Conservation (phyloP, 2,329 filamentous ascomycete species). For the Monosporascus sp. region DNA sequence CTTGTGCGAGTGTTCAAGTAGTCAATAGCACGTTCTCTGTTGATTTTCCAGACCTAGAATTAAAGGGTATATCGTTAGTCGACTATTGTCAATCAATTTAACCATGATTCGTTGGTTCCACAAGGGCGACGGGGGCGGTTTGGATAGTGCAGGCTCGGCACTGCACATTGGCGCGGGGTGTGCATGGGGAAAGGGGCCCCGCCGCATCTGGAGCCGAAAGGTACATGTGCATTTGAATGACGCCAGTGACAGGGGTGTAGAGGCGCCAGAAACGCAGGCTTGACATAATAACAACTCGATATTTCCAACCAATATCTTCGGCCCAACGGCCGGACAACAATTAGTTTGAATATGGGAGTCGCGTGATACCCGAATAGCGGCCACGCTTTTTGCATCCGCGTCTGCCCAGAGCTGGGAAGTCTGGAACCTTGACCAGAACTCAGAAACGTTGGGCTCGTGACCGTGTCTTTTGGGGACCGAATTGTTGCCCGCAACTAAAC, state of each 20-base stretch:
- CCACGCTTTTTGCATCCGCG: background rate
- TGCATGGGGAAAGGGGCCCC: background rate
- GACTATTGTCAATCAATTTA: background rate
- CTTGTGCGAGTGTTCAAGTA: constrained; percentile 98
- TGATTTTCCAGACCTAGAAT: constrained; percentile 93
- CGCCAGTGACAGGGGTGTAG: constrained; percentile 21
- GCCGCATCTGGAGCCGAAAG: constrained; percentile 11
- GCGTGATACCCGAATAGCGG: background rate
- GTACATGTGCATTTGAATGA: constrained; percentile 12
- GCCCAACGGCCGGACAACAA: background rate
- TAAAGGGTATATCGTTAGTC: constrained; percentile 2
- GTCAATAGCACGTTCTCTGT: constrained; percentile 96
- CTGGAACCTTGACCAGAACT: background rate
- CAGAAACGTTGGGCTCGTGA: background rate
- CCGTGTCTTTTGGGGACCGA: background rate
- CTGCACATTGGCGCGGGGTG: background rate
- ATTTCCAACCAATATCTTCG: background rate
- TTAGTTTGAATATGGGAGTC: background rate
- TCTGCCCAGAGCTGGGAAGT: background rate
- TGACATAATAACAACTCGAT: background rate
- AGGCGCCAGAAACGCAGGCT: background rate
- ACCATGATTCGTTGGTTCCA: constrained; percentile 9
- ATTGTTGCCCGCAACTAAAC: background rate
- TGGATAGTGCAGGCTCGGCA: background rate
- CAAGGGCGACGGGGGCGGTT: background rate